Base-by-base conservation (phyloP, 768 basidiomycete species). In the Mycena haematopus region DNA sequence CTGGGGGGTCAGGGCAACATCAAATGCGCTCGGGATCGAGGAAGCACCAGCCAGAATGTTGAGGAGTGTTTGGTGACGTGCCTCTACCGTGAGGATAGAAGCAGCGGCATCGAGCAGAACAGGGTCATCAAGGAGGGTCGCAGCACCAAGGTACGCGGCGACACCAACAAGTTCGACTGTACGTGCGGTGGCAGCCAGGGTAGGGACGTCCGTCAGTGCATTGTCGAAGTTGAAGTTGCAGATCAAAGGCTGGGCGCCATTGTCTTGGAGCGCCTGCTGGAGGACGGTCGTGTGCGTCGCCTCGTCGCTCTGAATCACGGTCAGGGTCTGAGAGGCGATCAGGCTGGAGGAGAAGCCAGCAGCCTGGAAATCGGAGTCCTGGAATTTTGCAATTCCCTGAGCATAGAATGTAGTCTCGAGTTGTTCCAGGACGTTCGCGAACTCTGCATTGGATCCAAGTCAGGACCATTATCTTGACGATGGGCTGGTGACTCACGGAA, bases 11-110 rank as follows among this genome's bases (percentile, higher is more conserved):
- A 95, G 77, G 8, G 86, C 79, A 25, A 93, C 77, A 71, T 95
- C 93, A 71, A 93, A 94, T 1, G 89, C 79, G 46, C 82, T 73
- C 6, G 92, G 87, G 58, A 91, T 85, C 19, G 86, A 79, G 4
- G 80, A 80, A 17, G 84, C 76, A 17, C 82, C 80, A 46, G 82
- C 82, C 56, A 95, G 68, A 63, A 92, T 69, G 77, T 94, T 93
- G 54, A 93, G 81, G 45, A 94, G 74, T 1, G 89, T 87, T 72
- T 90, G 87, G 69, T 95, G 93, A 50, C 93, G 88, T n/a, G 91
- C 88, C 71, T 95, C 93, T 50, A 92, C 80, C 29, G 91, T 88
- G 73, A 91, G 69, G 71, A 93, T 93, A 25, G 87, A 85, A 9
- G 81, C 89, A 42, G 90, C 91, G n/a, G 85, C 79, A 56, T 82